phyloP scores from a whole-genome alignment of 345 rosid genomes.

The Gossypium anomalum region DNA sequence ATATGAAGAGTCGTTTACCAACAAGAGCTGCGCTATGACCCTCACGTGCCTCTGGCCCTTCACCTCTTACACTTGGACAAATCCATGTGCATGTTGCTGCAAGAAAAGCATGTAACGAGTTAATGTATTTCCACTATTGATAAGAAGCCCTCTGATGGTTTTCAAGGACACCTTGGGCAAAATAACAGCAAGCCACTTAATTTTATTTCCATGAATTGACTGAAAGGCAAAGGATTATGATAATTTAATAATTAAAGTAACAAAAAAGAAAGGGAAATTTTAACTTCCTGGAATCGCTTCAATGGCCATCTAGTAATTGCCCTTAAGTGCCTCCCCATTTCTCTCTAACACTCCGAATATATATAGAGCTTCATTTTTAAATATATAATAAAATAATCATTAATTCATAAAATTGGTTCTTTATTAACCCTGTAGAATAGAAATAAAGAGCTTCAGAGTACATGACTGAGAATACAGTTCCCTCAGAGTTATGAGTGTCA shows the following conservation, averaged over 20 bases:
- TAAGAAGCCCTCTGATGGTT: background rate
- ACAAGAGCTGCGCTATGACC: conserved; percentile 94
- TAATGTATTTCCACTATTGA: background rate
- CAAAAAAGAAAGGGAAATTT: background rate
- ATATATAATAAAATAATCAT: background rate
- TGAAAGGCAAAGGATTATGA: background rate
- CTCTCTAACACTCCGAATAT: background rate
- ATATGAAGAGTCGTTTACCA: conserved; percentile 84
- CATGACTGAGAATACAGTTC: background rate
- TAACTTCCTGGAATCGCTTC: background rate
- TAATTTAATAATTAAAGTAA: background rate
- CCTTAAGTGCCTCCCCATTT: background rate
- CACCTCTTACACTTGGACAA: conserved; percentile 84
- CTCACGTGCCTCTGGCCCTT: conserved; percentile 92
- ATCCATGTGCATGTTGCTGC: conserved; percentile 86
- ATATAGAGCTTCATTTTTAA: background rate
- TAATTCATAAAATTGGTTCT: background rate
- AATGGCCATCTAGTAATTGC: background rate
- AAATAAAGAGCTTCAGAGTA: background rate
- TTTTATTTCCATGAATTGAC: background rate
- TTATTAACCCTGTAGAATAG: background rate
- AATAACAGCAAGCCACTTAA: background rate
- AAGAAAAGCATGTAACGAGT: conserved; percentile 13
- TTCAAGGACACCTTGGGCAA: background rate
- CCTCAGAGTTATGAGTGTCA: background rate